Base-by-base conservation (phyloP, 2,329 filamentous ascomycete genomes). In the Ascochyta viciae-villosae region DNA sequence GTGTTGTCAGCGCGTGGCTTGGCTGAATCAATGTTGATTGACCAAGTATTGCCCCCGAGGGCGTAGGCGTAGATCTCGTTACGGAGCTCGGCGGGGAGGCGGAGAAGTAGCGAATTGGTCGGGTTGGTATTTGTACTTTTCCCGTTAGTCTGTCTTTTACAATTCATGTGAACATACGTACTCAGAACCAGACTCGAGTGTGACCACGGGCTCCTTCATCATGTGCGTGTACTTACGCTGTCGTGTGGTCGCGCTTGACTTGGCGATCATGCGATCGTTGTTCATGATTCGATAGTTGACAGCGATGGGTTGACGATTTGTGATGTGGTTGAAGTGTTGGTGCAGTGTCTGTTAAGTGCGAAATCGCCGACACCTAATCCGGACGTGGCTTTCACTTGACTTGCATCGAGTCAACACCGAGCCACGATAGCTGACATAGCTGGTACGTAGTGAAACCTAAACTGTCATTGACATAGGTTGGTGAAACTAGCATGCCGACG, bases 31-130 rank as follows among this genome's bases (percentile, higher is more conserved):
- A 44, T 45, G 6, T 38, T 41, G 13, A 55, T 42, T 6, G 41
- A 45, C 52, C 52, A 51, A 4, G 37, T 57, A 16, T 46, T 42
- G 23, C 47, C 29, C 24, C 50, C 52, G 3, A 61, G 13, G 5
- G 47, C 34, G 31, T 53, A 49, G 15, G 10, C 31, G 29, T 58
- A 61, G 7, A 63, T 52, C 7, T 31, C 39, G 46, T 58, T 58
- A 8, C 57, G 52, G 15, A 63, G 42, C 38, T 63, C 60, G n/a
- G 42, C 51, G 12, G 60, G 54, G 1, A 63, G 57, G 23, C 15
- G n/a, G 24, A 46, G 34, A 27, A 51, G 41, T 2, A 16, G 38
- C 10, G 41, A 40, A 1, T 40, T 16, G 29, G 6, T 29, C 16
- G 31, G 50, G 2, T 9, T 7, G 6, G 3, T 31, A 16, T 5